phyloP scores from a whole-genome alignment of 768 basidiomycete genomes.

The Rhodotorula babjevae region DNA sequence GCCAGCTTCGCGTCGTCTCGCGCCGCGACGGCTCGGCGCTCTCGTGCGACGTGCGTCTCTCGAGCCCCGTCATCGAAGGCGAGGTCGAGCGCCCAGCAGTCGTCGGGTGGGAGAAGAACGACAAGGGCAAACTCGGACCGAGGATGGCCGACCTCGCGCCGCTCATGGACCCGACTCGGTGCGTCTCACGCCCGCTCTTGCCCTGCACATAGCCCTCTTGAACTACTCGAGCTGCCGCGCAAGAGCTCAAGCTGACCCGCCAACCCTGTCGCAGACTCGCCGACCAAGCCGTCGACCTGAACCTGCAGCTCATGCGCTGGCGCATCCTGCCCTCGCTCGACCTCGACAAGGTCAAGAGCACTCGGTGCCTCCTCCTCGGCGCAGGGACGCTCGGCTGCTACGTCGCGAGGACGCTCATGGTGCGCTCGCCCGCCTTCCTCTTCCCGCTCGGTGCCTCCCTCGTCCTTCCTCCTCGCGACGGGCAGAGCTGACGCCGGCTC shows the following conservation, averaged over 20 bases:
- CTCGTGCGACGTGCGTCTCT: background rate
- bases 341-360: conserved; percentile 75
- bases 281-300: conserved; percentile 94
- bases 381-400: conserved; percentile 97
- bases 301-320: conserved; percentile 97
- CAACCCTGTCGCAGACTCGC: conserved; percentile 60
- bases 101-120: conserved; percentile 95
- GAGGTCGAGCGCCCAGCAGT: conserved; percentile 54
- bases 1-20: conserved; percentile 60
- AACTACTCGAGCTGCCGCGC: too few species aligned
- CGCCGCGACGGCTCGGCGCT: conserved; percentile 58
- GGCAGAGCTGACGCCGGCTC: background rate
- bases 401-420: conserved; percentile 86
- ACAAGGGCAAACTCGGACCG: conserved; percentile 76
- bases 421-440: conserved; percentile 49
- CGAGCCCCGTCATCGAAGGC: too few species aligned
- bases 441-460: background rate
- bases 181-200: conserved; percentile 20
- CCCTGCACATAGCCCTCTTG: background rate
- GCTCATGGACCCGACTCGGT: conserved; percentile 91
- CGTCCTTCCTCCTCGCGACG: background rate
- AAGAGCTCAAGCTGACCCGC: background rate
- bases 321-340: conserved; percentile 83
- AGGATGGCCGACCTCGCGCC: conserved; percentile 84
- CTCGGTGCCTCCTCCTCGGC: conserved; percentile 79